Conservation (phyloP, 176 grass and related monocot species). For the Secale cereale region DNA sequence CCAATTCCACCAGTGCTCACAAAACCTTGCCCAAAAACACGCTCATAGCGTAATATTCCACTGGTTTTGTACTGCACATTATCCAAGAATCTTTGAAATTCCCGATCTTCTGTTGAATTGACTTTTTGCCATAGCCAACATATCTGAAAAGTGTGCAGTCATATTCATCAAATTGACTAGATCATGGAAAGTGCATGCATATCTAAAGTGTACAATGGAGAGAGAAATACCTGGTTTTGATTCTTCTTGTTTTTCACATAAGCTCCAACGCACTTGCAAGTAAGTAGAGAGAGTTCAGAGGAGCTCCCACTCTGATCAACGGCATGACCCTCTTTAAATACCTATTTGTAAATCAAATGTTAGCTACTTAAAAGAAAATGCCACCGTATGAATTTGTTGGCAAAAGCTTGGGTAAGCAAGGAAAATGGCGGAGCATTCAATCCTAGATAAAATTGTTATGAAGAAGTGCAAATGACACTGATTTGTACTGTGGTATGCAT, state of each 20-base stretch:
- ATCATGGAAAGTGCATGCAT: not conserved
- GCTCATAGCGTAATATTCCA: constrained; percentile 91
- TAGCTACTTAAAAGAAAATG: constrained; percentile 1
- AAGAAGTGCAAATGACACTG: not conserved
- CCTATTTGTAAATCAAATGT: constrained; percentile 37
- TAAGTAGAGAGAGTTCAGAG: constrained; percentile 81
- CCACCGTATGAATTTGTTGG: not conserved
- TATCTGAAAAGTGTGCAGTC: constrained; percentile 39
- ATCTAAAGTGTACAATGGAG: not conserved
- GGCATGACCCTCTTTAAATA: constrained; percentile 78
- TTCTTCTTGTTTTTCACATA: constrained; percentile 99
- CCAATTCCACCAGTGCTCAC: constrained; percentile 96
- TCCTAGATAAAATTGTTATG: not conserved
- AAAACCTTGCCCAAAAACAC: constrained; percentile 91
- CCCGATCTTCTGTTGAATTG: constrained; percentile 68
- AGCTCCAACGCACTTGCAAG: constrained; percentile 88
- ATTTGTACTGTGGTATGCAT: not conserved
- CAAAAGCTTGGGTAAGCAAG: not conserved
- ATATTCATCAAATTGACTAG: constrained; percentile 10
- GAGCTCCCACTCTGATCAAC: constrained; percentile 61
- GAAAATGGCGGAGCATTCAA: not conserved
- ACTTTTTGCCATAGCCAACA: constrained; percentile 94
- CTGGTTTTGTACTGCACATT: constrained; percentile 95
- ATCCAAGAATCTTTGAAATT: constrained; percentile 94
- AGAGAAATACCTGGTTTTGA: constrained; percentile 82